Percentiles rank a stretch among this genome's conserved stretches.
Evolutionary conservation across 371 early-diverging fungal species (phyloP).

Genomic region (Coemansia sp.): DNA sequence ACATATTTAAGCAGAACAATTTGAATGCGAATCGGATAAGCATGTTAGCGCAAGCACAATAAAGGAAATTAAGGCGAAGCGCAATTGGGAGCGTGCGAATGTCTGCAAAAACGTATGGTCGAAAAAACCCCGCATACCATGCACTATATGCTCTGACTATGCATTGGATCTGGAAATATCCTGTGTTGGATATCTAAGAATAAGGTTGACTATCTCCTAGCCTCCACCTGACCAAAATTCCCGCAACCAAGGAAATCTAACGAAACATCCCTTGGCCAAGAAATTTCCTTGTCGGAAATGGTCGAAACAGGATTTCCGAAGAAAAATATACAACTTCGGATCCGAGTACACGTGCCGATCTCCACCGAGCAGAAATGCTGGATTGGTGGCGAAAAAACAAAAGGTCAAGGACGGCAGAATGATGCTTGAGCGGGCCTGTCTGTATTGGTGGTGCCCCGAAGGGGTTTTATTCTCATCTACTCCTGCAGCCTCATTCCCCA

Average conservation of each 20-base stretch:
- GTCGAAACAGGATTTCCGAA: constrained; percentile 2
- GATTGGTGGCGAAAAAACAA: background rate
- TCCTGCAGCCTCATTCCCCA: background rate
- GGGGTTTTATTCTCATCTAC: background rate
- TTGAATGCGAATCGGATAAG: background rate
- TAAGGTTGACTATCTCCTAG: background rate
- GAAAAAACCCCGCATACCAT: background rate
- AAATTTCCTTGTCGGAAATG: too few relatives aligned
- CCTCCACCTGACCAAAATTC: background rate
- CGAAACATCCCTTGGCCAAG: background rate
- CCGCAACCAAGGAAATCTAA: background rate
- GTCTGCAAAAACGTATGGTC: background rate
- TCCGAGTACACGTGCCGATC: background rate
- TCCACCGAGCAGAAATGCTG: background rate
- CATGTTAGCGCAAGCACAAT: background rate
- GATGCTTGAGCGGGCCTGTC: background rate
- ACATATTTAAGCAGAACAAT: constrained; percentile 5
- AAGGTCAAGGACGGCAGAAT: background rate
- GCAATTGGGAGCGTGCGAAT: background rate
- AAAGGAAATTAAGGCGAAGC: too few relatives aligned
- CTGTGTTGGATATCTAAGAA: background rate
- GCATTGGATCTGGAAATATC: background rate
- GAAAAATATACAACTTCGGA: background rate
- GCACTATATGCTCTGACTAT: background rate
- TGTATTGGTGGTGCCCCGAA: background rate